Percentiles rank a stretch among this genome's conserved stretches.
Evolutionary conservation across 495 filamentous ascomycete genomes (phyloP).

Genomic region (Bombardia bombarda): DNA sequence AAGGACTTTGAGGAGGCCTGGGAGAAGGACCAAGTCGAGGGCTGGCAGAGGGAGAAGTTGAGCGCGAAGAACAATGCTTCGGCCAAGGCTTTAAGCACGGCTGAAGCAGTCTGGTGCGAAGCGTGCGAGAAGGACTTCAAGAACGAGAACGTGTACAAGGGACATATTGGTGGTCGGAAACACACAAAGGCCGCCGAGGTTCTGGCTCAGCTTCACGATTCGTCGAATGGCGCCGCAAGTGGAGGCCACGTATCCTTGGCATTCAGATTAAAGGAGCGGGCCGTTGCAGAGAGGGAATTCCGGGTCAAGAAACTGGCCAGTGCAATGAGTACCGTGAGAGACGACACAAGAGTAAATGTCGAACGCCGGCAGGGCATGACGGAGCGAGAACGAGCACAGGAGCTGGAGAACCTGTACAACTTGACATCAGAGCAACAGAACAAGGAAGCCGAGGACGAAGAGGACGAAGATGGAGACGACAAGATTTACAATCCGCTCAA

Average conservation of each 20-base stretch:
- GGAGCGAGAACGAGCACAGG: slow-evolving; percentile 84
- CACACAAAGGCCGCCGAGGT: slow-evolving; percentile 74
- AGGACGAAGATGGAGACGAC: slow-evolving; percentile 58
- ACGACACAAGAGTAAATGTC: slow-evolving; percentile 83
- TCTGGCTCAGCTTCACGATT: slow-evolving; percentile 29
- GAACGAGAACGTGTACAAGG: slow-evolving; percentile 90
- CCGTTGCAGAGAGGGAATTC: slow-evolving; percentile 82
- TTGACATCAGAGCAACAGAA: slow-evolving; percentile 30
- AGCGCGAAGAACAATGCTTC: slow-evolving; percentile 21
- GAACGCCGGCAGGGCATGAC: slow-evolving; percentile 95
- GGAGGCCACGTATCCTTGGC: slow-evolving; percentile 27
- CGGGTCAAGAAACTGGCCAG: slow-evolving; percentile 68
- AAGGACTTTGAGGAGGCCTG: slow-evolving; percentile 77
- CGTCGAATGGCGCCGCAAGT: slow-evolving; percentile 21
- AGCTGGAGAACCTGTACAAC: slow-evolving; percentile 78
- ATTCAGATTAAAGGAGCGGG: slow-evolving; percentile 72
- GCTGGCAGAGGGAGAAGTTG: slow-evolving; percentile 62
- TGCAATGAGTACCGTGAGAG: slow-evolving; percentile 68
- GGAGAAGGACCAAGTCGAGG: slow-evolving; percentile 67
- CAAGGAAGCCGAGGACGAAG: slow-evolving; percentile 35
- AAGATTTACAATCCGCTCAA: slow-evolving; percentile 96
- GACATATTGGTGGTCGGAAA: slow-evolving; percentile 83
- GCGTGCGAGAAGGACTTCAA: slow-evolving; percentile 92
- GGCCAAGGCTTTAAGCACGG: slow-evolving; percentile 44
- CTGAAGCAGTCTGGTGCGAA: slow-evolving; percentile 74